A percentile compares a stretch with the other conserved stretches of the same genome.
phyloP scores from a whole-genome alignment of 164 flowering plant species.

The Umbilicus rupestris region DNA sequence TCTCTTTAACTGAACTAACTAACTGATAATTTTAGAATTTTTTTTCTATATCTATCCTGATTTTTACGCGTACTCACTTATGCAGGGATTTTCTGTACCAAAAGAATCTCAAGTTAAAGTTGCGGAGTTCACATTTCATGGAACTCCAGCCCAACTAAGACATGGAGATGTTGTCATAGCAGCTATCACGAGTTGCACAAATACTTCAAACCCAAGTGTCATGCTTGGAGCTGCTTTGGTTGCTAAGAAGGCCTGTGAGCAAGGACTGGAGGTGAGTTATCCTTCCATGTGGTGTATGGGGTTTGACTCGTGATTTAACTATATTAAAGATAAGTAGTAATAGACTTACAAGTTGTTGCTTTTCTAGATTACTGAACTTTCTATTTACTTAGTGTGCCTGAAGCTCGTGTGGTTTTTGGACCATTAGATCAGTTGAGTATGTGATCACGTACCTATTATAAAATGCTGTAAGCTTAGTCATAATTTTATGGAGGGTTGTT shows the following conservation, averaged over 20 bases:
- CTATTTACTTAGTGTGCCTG: no score
- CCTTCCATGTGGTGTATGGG: not conserved
- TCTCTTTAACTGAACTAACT: no score
- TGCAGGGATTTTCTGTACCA: conserved; percentile 76
- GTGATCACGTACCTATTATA: not conserved
- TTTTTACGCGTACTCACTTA: no score
- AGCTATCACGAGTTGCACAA: conserved; percentile 89
- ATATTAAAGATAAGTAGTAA: not conserved
- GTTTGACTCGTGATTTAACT: not conserved
- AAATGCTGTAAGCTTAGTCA: no score
- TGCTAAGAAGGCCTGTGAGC: conserved; percentile 79
- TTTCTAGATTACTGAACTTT: no score
- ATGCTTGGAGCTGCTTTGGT: conserved; percentile 93
- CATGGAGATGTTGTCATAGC: conserved; percentile 90
- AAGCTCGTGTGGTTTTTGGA: no score
- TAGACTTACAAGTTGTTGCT: not conserved
- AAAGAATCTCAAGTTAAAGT: conserved; percentile 70
- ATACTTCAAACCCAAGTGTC: conserved; percentile 87
- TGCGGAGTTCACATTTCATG: conserved; percentile 53
- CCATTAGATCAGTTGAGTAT: not conserved
- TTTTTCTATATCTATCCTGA: no score
- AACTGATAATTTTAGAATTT: no score
- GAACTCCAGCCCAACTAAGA: conserved; percentile 61
- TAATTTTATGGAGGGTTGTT: no score
- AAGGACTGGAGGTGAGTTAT: conserved; percentile 64